Base-by-base conservation (phyloP, 805 yeast species). In the Yamadazyma sp. region DNA sequence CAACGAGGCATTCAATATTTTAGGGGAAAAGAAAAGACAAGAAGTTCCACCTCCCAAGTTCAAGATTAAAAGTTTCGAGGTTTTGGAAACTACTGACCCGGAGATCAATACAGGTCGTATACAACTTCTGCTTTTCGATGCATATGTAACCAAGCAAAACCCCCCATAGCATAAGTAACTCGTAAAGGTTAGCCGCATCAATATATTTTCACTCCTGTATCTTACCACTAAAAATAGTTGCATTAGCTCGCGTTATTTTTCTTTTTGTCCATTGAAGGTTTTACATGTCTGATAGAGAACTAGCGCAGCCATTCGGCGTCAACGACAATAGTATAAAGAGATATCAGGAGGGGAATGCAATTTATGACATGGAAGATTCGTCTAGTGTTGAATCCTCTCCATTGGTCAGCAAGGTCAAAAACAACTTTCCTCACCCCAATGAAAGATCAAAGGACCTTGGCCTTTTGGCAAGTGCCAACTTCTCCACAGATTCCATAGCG, bases 131-230 rank as follows among this genome's bases (percentile, higher is more conserved):
- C 47, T 65, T 21, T 64, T 69, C 32, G 72, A 66, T 38, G 70
- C 72, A 0, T 68, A 59, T 45, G 57, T 63, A 14, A 67, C 69
- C 2, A 59, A 53, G 38, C 73, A 68, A 45, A 69, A 69, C 34
- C 72, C 71, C 2, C 59, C 66, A 20, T 61, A 20, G n/a, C 25
- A 22, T 12, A 22, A 22, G 10, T 6, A n/a, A n/a, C n/a, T n/a
- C n/a, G n/a, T n/a, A n/a, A n/a, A n/a, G n/a, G n/a, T n/a, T n/a
- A n/a, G n/a, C n/a, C n/a, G n/a, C n/a, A n/a, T n/a, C n/a, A n/a
- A n/a, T n/a, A n/a, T n/a, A n/a, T n/a, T n/a, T n/a, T n/a, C n/a
- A n/a, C n/a, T n/a, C n/a, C n/a, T n/a, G n/a, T n/a, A n/a, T n/a
- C n/a, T n/a, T n/a, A n/a, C n/a, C n/a, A n/a, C n/a, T 25, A 25